These are phyloP conservation scores for Claviceps capensis DNA, from an alignment of 2,329 filamentous ascomycete species.

Conservation along the genomic window DNA sequence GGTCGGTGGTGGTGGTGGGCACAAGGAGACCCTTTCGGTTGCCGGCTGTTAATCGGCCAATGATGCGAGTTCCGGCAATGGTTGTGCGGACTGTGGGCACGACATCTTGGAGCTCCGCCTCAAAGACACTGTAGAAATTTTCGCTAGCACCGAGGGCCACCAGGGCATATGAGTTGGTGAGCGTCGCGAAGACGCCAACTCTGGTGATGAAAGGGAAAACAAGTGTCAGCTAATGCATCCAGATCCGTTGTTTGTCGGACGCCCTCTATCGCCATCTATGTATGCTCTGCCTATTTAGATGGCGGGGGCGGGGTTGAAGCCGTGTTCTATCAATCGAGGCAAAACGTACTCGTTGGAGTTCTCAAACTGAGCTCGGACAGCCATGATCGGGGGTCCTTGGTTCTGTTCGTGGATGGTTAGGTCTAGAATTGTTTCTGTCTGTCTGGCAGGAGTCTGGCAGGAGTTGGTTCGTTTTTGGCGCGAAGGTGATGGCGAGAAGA, in stretches of 20 bases:
- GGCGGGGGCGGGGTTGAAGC: constrained; percentile 14
- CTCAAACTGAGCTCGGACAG: constrained; percentile 65
- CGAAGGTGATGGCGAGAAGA: background rate
- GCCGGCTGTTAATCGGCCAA: constrained; percentile 86
- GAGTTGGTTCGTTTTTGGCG: background rate
- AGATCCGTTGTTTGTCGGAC: background rate
- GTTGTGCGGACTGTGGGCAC: constrained; percentile 95
- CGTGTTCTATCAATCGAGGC: background rate
- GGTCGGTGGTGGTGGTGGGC: constrained; percentile 89
- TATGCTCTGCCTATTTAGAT: constrained; percentile 2
- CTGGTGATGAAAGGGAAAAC: constrained; percentile 29
- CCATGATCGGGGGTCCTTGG: constrained; percentile 32
- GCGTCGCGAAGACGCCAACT: constrained; percentile 89
- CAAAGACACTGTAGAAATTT: constrained; percentile 99
- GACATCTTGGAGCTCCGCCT: constrained; percentile 92
- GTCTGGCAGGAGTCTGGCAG: background rate
- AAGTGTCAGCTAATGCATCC: background rate
- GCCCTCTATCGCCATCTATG: background rate
- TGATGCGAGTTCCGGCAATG: constrained; percentile 90
- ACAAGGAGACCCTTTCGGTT: constrained; percentile 96
- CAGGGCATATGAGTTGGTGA: constrained; percentile 94
- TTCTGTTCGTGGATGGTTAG: background rate
- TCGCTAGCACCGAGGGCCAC: constrained; percentile 90
- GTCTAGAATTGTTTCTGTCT: background rate
- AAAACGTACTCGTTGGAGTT: constrained; percentile 73